Conservation (phyloP, 202 grass and related monocot species). For the Cymbopogon flexuosus region DNA sequence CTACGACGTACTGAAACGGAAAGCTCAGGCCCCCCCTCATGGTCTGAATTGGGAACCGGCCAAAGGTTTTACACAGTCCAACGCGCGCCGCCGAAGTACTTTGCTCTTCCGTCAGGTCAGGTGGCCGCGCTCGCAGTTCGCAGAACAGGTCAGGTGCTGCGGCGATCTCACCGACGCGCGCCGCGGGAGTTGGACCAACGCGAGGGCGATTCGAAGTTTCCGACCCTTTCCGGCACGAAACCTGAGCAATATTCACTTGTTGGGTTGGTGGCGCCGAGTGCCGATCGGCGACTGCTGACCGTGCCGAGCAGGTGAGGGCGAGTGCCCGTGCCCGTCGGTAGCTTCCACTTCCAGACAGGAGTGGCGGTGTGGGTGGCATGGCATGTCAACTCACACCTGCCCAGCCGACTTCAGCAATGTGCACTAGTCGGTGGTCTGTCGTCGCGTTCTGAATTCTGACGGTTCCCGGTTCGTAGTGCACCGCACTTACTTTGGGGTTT, state of each 20-base stretch:
- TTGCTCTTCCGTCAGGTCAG: background rate
- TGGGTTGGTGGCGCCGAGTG: constrained; percentile 7
- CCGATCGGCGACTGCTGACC: background rate
- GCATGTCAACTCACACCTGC: constrained; percentile 10
- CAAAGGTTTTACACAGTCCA: constrained; percentile 24
- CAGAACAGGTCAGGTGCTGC: background rate
- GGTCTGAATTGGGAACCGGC: background rate
- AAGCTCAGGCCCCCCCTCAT: background rate
- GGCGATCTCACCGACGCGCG: background rate
- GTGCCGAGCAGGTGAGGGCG: constrained; percentile 8
- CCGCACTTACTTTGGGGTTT: background rate
- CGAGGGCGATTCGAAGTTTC: background rate
- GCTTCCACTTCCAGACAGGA: constrained; percentile 9
- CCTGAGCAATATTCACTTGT: background rate
- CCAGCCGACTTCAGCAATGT: background rate
- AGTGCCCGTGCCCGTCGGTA: constrained; percentile 6
- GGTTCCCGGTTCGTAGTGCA: background rate
- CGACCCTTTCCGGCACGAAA: background rate
- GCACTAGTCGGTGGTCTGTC: background rate
- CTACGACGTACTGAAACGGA: background rate
- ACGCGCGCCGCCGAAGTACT: background rate
- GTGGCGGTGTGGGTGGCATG: constrained; percentile 30
- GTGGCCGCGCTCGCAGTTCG: background rate
- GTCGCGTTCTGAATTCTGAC: background rate
- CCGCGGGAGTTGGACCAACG: background rate